Percentiles rank a stretch among this genome's conserved stretches.
These are phyloP conservation scores for Takakia lepidozioides DNA, from an alignment of 225 moss, liverwort and hornwort genomes.

Conservation along the genomic window DNA sequence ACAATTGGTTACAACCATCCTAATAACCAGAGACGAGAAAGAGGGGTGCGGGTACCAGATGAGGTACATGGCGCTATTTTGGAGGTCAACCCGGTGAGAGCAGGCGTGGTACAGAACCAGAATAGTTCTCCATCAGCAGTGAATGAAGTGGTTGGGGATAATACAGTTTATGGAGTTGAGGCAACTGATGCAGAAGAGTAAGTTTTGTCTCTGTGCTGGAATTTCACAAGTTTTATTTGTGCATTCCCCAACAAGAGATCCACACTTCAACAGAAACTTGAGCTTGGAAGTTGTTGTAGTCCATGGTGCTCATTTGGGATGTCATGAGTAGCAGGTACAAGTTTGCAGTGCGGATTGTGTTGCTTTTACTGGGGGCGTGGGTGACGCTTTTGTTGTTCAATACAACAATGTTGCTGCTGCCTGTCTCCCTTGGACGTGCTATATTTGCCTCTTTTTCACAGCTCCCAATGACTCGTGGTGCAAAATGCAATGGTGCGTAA, in stretches of 20 bases:
- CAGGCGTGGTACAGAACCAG: neutral
- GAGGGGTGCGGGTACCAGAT: neutral
- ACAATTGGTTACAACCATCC: conserved; percentile 17
- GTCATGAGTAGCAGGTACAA: conserved; percentile 44
- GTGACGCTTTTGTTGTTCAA: conserved; percentile 72
- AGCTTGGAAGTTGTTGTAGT: too few species aligned
- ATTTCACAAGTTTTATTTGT: too few species aligned
- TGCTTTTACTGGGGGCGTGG: conserved; percentile 82
- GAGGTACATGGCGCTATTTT: conserved; percentile 7
- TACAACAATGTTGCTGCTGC: conserved; percentile 75
- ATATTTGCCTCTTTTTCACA: conserved; percentile 79
- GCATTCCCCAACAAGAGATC: too few species aligned
- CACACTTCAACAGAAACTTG: too few species aligned
- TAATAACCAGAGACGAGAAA: conserved; percentile 18
- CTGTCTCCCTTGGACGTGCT: conserved; percentile 77
- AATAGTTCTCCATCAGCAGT: neutral
- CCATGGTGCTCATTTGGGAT: too few species aligned
- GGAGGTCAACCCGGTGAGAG: conserved; percentile 9
- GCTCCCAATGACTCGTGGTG: conserved; percentile 78
- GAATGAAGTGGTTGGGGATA: neutral
- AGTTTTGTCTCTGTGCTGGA: too few species aligned
- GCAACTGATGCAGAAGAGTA: conserved; percentile 44
- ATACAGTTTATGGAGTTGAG: conserved; percentile 7
- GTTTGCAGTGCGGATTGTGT: conserved; percentile 65
- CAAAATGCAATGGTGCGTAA: conserved; percentile 99